These are phyloP conservation scores for Eucalyptus pauciflora DNA, from an alignment of 345 rosid species.

Conservation along the genomic window DNA sequence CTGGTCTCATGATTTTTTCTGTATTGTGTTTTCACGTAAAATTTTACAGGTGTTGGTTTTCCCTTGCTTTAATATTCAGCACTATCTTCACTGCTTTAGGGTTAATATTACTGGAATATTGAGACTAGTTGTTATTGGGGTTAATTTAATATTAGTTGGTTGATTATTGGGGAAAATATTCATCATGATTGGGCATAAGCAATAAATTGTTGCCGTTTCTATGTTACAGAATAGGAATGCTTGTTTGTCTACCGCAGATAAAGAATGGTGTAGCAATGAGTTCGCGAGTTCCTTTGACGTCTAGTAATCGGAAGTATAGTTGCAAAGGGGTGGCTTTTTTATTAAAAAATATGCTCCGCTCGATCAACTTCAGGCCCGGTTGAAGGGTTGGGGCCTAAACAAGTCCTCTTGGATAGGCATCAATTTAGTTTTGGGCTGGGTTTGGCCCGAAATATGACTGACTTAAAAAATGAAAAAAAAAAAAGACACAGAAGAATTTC, in stretches of 20 bases:
- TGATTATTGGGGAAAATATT: background rate
- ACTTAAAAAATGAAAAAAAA: too few relatives aligned
- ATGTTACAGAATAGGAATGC: background rate
- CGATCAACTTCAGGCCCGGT: too few relatives aligned
- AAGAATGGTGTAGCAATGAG: background rate
- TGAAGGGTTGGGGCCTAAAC: background rate
- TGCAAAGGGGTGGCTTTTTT: background rate
- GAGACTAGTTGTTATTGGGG: background rate
- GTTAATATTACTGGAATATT: background rate
- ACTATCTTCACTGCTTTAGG: background rate
- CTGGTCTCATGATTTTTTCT: accelerated
- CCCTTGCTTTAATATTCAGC: background rate
- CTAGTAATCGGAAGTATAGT: too few relatives aligned
- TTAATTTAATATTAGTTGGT: background rate
- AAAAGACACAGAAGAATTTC: too few relatives aligned
- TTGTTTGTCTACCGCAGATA: too few relatives aligned
- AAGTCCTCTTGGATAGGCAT: background rate
- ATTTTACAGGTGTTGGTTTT: background rate
- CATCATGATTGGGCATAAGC: background rate
- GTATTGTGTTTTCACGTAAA: background rate
- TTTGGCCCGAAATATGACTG: background rate
- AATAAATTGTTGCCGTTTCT: background rate
- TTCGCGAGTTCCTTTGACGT: too few relatives aligned
- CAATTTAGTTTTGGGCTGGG: background rate
- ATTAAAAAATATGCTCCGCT: too few relatives aligned